Evolutionary conservation across 345 rosid species (phyloP), one percentile per base, ranked within the genome.

Genomic region (Moringa oleifera): DNA sequence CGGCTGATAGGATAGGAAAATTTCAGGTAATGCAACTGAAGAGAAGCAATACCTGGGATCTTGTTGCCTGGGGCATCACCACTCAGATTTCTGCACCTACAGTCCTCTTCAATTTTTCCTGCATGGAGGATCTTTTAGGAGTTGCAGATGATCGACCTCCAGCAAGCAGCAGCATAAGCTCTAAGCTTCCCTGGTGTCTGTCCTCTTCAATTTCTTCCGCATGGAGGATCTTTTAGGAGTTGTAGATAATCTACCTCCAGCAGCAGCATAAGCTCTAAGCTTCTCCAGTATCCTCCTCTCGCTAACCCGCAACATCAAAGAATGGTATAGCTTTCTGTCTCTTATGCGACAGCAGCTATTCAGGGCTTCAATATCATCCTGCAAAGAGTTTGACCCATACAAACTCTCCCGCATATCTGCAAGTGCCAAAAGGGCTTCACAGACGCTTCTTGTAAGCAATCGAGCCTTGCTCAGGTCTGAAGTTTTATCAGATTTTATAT

Each of bases 281-380:
- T 81, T 85, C 72, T 75, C 82, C 17, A 92, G 74, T 67, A 92
- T 85, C 72, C 45, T 80, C 75, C 96, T 80, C 80, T 92, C 98
- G 53, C 95, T 75, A 33, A 75, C 71, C 20, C 91, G 87, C 68
- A 89, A 62, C 56, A 72, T 61, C 33, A 80, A 54, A 19, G 96
- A 84, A 72, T 89, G 87, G 66, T 80, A 80, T 41, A 79, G 23
- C 76, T 87, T 92, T 63, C 91, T 67, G 36, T 87, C 91, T 55
- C 51, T 64, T 17, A 53, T 21, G 49, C 71, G 54, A 62, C 77
- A 47, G 57, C 83, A 81, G 59, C 58, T 59, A 50, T 74, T 56
- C 25, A 85, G 41, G 21, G 77, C 67, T 71, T 58, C 81, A 6
- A 78, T 52, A 62, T 88, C 97, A 51, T 87, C 81, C 18, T 73